These are phyloP conservation scores for Teunomyces tritomae DNA, from an alignment of 805 yeast genomes.

Conservation along the genomic window DNA sequence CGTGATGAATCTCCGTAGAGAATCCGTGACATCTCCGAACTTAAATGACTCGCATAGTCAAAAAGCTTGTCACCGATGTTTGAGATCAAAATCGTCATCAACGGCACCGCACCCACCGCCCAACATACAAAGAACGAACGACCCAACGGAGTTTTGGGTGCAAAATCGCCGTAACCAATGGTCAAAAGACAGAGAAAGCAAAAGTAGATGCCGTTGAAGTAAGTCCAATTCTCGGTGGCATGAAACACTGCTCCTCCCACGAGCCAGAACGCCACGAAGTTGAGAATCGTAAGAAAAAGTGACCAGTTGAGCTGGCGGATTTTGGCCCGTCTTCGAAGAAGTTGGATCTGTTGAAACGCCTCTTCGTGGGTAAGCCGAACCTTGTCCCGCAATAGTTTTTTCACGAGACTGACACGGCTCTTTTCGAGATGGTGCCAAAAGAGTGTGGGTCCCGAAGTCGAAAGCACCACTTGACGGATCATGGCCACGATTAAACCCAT, in stretches of 20 bases:
- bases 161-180: conserved; percentile 80
- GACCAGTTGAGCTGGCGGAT: conserved; percentile 37
- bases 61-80: conserved; percentile 63
- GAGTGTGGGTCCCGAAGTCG: conserved; percentile 60
- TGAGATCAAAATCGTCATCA: conserved; percentile 79
- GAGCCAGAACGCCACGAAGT: conserved; percentile 63
- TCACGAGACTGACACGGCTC: conserved; percentile 36
- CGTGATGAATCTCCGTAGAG: conserved; percentile 2
- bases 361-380: conserved; percentile 37
- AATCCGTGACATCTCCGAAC: conserved; percentile 9
- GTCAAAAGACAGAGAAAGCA: conserved; percentile 73
- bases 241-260: conserved; percentile 68
- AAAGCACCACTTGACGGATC: conserved; percentile 61
- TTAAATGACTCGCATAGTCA: conserved; percentile 20
- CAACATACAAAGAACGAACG: conserved; percentile 72
- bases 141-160: conserved; percentile 64
- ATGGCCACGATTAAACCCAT: conserved; percentile 73
- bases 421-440: conserved; percentile 65
- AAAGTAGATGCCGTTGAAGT: conserved; percentile 71
- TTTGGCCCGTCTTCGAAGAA: conserved; percentile 44
- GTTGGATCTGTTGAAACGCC: conserved; percentile 56
- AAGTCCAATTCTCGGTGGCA: conserved; percentile 66
- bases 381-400: conserved; percentile 15
- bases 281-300: conserved; percentile 35
- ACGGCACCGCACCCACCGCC: conserved; percentile 81